Evolutionary conservation across 2,329 filamentous ascomycete genomes (phyloP).

Genomic region (Coniochaeta sp.): DNA sequence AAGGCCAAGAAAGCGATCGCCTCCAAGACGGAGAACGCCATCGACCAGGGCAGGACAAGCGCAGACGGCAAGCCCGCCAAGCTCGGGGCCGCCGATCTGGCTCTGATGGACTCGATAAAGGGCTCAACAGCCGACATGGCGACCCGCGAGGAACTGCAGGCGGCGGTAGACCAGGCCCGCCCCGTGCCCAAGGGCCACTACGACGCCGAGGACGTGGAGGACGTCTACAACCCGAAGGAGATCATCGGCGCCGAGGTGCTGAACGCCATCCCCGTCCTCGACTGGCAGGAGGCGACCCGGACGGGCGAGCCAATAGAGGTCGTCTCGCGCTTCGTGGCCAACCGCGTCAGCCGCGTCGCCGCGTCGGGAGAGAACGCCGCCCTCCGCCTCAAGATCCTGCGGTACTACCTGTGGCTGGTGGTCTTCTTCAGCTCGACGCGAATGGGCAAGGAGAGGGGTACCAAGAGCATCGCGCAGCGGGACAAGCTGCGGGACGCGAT

Average conservation of each 20-base stretch:
- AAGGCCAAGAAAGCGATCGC: constrained; percentile 75
- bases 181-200: constrained; percentile 67
- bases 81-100: constrained; percentile 47
- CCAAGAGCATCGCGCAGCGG: constrained; percentile 47
- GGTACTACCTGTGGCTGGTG: constrained; percentile 53
- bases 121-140: constrained; percentile 59
- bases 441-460: constrained; percentile 38
- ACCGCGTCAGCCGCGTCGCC: constrained; percentile 48
- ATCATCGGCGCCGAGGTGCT: constrained; percentile 64
- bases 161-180: constrained; percentile 58
- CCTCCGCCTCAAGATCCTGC: constrained; percentile 48
- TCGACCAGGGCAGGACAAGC: constrained; percentile 35
- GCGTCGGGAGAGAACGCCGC: constrained; percentile 47
- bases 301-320: constrained; percentile 50
- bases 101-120: constrained; percentile 58
- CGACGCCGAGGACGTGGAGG: constrained; percentile 57
- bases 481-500: constrained; percentile 55
- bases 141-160: constrained; percentile 57
- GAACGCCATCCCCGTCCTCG: constrained; percentile 59
- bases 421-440: constrained; percentile 43
- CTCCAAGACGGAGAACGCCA: constrained; percentile 64
- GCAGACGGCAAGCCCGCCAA: constrained; percentile 34
- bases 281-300: constrained; percentile 65
- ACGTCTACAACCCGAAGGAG: constrained; percentile 63
- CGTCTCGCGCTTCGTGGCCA: constrained; percentile 57